Conservation (phyloP, 1,284 basidiomycete genomes). For the Sanguinoderma infundibulare region DNA sequence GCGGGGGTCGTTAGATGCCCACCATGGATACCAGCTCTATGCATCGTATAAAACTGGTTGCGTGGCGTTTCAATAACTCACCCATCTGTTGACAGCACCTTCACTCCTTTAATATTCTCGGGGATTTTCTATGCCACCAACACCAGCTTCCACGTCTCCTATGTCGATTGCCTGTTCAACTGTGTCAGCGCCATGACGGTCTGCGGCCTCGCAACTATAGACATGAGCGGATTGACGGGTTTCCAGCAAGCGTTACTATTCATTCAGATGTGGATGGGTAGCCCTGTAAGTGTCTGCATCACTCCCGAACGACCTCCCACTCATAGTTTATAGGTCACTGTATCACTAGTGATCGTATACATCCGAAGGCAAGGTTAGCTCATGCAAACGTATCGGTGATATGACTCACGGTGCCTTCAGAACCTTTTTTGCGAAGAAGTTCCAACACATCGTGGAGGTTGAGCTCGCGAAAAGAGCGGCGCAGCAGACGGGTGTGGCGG, state of each 20-base stretch:
- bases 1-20: too few relatives aligned
- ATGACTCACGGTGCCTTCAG: conserved; percentile 39
- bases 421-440: conserved; percentile 77
- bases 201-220: conserved; percentile 76
- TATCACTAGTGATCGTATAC: conserved; percentile 77
- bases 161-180: conserved; percentile 78
- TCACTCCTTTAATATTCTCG: conserved; percentile 77
- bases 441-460: conserved; percentile 67
- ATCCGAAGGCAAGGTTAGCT: conserved; percentile 57
- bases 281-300: conserved; percentile 50
- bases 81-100: conserved; percentile 52
- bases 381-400: background rate
- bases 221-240: conserved; percentile 72
- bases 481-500: conserved; percentile 21
- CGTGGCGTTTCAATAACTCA: too few relatives aligned
- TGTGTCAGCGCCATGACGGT: conserved; percentile 82
- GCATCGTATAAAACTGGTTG: too few relatives aligned
- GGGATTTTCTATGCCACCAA: conserved; percentile 78
- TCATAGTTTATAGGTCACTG: conserved; percentile 49
- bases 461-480: conserved; percentile 41
- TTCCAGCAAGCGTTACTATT: conserved; percentile 82
- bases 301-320: background rate
- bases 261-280: conserved; percentile 74
- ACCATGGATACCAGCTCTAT: too few relatives aligned
- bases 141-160: conserved; percentile 63